Percentiles rank a stretch among this genome's conserved stretches.
Conservation (phyloP, 192 early-diverging fungal species). For the Coemansia sp. region DNA sequence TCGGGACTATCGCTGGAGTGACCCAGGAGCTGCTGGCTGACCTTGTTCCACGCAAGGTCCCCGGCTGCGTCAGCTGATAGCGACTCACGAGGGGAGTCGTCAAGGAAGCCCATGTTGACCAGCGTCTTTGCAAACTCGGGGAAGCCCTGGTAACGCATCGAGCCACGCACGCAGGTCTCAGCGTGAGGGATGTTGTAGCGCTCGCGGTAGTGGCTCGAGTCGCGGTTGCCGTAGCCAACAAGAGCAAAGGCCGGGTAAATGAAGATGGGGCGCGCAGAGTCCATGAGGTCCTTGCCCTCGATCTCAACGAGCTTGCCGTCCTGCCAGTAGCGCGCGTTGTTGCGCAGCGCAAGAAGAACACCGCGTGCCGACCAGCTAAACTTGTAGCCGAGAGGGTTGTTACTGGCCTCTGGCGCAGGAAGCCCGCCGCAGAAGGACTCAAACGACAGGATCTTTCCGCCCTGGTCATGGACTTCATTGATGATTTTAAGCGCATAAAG, state of each 20-base stretch:
- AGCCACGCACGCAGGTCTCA: slow-evolving; percentile 89
- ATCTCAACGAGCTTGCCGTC: slow-evolving; percentile 88
- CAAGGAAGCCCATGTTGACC: slow-evolving; percentile 88
- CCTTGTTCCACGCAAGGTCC: slow-evolving; percentile 72
- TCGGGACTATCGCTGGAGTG: slow-evolving; percentile 21
- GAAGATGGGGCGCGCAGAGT: slow-evolving; percentile 84
- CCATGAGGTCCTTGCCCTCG: slow-evolving; percentile 82
- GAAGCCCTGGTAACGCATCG: slow-evolving; percentile 96
- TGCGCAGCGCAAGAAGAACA: slow-evolving; percentile 93
- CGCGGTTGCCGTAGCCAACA: slow-evolving; percentile 96
- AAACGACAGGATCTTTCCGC: slow-evolving; percentile 87
- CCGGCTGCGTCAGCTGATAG: slow-evolving; percentile 58
- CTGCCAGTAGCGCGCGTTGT: slow-evolving; percentile 87
- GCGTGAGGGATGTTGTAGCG: slow-evolving; percentile 95
- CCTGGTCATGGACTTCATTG: slow-evolving; percentile 76
- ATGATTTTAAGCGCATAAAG: slow-evolving; percentile 89
- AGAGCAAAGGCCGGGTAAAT: slow-evolving; percentile 96
- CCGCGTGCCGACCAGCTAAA: slow-evolving; percentile 98
- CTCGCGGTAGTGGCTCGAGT: slow-evolving; percentile 91
- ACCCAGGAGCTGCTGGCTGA: slow-evolving; percentile 62
- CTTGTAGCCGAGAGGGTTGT: slow-evolving; percentile 99
- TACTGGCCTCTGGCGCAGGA: slow-evolving; percentile 93
- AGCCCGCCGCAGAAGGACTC: slow-evolving; percentile 97
- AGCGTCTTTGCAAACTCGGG: slow-evolving; percentile 94
- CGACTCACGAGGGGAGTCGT: slow-evolving; percentile 65